Evolutionary conservation across 108 stramenopile genomes (phyloP).

Genomic region (Chaetoceros tenuissimus): DNA sequence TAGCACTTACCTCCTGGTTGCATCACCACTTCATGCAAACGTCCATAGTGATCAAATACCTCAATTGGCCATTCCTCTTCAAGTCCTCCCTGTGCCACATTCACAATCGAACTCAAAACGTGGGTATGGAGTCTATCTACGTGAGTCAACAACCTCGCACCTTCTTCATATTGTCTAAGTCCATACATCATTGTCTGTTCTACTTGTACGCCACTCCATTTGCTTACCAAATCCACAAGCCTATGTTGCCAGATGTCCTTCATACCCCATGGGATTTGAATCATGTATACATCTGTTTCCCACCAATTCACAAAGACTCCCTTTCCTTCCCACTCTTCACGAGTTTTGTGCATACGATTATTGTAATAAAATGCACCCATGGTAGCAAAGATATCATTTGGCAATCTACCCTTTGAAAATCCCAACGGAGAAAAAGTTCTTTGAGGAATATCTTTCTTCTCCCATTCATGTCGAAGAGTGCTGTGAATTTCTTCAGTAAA

Average conservation of each 20-base stretch:
- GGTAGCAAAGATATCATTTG: conserved; percentile 59
- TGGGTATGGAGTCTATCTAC: conserved; percentile 85
- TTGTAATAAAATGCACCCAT: conserved; percentile 82
- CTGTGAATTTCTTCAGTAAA: conserved; percentile 33
- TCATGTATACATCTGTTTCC: conserved; percentile 64
- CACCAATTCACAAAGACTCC: conserved; percentile 88
- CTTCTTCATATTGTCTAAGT: conserved; percentile 78
- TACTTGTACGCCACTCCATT: conserved; percentile 75
- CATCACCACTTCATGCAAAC: conserved; percentile 70
- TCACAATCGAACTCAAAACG: conserved; percentile 83
- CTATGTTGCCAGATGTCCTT: conserved; percentile 62
- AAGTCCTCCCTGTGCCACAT: conserved; percentile 79
- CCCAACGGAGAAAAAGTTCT: conserved; percentile 59
- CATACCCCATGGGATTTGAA: conserved; percentile 62
- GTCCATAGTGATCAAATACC: conserved; percentile 58
- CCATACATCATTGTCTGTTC: conserved; percentile 91
- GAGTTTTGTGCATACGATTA: conserved; percentile 44
- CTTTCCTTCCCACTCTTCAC: conserved; percentile 71
- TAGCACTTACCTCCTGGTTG: conserved; percentile 39
- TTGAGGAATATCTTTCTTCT: conserved; percentile 28
- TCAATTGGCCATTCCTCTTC: conserved; percentile 75
- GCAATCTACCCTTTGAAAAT: conserved; percentile 54
- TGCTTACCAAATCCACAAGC: conserved; percentile 56
- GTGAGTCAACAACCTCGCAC: conserved; percentile 78
- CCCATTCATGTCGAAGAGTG: conserved; percentile 41